Evolutionary conservation across 306 rosid genomes (phyloP), one percentile per base, ranked within the genome.

Genomic region (Malus sylvestris): DNA sequence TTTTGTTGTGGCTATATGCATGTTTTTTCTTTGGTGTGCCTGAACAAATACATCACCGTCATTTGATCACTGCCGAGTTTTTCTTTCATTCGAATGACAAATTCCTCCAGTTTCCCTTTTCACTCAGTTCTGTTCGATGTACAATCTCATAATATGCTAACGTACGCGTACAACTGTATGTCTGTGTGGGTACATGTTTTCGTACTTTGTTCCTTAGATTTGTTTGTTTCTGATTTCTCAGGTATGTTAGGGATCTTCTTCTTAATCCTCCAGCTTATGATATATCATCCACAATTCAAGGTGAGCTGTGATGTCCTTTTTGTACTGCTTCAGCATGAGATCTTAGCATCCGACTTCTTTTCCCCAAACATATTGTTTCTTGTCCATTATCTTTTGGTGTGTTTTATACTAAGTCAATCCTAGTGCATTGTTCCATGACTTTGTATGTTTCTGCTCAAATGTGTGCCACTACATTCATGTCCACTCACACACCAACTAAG

Each of bases 201-300:
- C 30, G 8, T 67, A 65, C 33, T 38, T 35, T 73, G 20, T 70
- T 76, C 49, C 72, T 77, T 72, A 62, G 10, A 25, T 59, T 40
- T 59, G 32, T n/a, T 15, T 13, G 18, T 59, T 72, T 73, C 29
- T 74, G 60, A 81, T 76, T 79, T 80, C 32, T 61, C 84, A 94
- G 97, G 89, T 94, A 90, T 80, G 73, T 90, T 57, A 87, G 93
- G 77, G 93, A 94, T 87, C 93, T 94, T 87, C 87, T 94, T 76
- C 89, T 94, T 83, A 91, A 94, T 82, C 98, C 98, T 84, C 98
- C 98, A 76, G 79, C 97, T 44, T 86, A 90, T 86, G 91, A 85
- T 79, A 92, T 90, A 76, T 93, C 97, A 20, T 85, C 89, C 53
- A 89, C 89, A 67, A 92, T 94, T 86, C 98, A 94, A 88, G 97